A percentile compares a stretch with the other conserved stretches of the same genome.
Evolutionary conservation across 1,139 yeast species (phyloP).

Genomic region (Taiozyma sp.): DNA sequence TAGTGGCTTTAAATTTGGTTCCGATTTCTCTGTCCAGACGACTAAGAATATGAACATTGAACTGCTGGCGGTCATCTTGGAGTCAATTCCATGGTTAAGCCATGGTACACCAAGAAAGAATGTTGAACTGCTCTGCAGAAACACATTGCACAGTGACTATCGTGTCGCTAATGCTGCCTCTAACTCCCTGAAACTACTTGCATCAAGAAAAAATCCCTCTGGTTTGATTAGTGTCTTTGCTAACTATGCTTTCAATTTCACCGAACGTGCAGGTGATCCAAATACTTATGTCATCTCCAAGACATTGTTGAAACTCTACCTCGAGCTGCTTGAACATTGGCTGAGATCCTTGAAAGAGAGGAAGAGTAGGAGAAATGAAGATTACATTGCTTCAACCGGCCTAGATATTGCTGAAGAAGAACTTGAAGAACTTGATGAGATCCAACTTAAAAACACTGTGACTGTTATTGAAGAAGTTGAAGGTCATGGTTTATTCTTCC

Average conservation of each 20-base stretch:
- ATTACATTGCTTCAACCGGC: conserved; percentile 9
- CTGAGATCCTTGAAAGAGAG: conserved; percentile 49
- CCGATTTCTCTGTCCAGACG: conserved; percentile 32
- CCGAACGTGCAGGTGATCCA: conserved; percentile 56
- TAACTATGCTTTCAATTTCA: conserved; percentile 73
- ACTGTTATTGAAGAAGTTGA: conserved; percentile 91
- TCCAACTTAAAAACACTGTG: conserved; percentile 74
- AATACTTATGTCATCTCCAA: conserved; percentile 49
- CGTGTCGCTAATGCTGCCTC: conserved; percentile 61
- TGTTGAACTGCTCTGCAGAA: conserved; percentile 72
- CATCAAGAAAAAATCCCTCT: conserved; percentile 68
- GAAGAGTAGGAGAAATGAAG: conserved; percentile 21
- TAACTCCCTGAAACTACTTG: conserved; percentile 58
- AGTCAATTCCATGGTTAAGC: conserved; percentile 65
- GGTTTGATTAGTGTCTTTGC: conserved; percentile 71
- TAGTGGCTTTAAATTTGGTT: conserved; percentile 47
- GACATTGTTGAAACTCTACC: conserved; percentile 65
- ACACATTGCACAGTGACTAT: conserved; percentile 63
- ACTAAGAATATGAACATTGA: conserved; percentile 41
- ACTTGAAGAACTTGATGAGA: conserved; percentile 50
- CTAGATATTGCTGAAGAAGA: conserved; percentile 25
- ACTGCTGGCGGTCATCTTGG: conserved; percentile 65
- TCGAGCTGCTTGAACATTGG: conserved; percentile 81
- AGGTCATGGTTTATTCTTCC: conserved; percentile 89
- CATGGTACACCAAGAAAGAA: conserved; percentile 48